phyloP scores from a whole-genome alignment of 2,329 filamentous ascomycete genomes.

The Dryadomyces quercivorus region DNA sequence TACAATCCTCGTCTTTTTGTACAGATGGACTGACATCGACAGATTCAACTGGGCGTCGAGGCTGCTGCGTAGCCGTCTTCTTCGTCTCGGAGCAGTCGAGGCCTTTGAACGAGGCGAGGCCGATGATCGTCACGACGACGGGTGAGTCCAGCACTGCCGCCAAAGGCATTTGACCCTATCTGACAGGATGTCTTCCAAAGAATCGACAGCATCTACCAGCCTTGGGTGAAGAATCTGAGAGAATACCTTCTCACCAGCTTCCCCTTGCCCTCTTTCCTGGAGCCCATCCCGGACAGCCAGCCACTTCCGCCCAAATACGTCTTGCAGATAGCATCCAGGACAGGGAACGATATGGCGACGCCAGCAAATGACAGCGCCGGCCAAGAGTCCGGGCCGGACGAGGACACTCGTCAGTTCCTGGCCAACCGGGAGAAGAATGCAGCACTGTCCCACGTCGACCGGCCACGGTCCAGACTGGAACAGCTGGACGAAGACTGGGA shows the following conservation, averaged over 20 bases:
- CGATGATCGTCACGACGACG: conserved; percentile 88
- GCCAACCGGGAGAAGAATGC: conserved; percentile 13
- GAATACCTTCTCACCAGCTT: conserved; percentile 53
- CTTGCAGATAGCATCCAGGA: conserved; percentile 11
- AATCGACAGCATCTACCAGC: conserved; percentile 68
- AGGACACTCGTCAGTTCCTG: conserved; percentile 4
- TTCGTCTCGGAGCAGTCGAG: conserved; percentile 69
- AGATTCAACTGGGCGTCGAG: conserved; percentile 90
- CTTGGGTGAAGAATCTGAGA: conserved; percentile 61
- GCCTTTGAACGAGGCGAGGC: conserved; percentile 73
- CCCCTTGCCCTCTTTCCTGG: conserved; percentile 54
- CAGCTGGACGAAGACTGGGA: conserved; percentile 13
- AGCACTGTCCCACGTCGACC: conserved; percentile 13
- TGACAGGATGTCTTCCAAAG: conserved; percentile 27
- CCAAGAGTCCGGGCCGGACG: conserved; percentile 1
- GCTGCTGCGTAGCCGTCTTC: conserved; percentile 72
- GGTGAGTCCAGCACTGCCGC: conserved; percentile 40
- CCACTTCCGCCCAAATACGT: conserved; percentile 65
- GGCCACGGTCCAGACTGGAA: conserved; percentile 9
- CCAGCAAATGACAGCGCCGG: neutral
- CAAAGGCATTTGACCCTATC: neutral
- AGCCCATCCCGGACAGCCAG: conserved; percentile 61
- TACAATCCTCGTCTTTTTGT: neutral
- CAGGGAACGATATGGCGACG: neutral
- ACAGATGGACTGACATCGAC: neutral